Conservation (phyloP, 2,329 filamentous ascomycete species). For the Chaetomiaceae sp. region DNA sequence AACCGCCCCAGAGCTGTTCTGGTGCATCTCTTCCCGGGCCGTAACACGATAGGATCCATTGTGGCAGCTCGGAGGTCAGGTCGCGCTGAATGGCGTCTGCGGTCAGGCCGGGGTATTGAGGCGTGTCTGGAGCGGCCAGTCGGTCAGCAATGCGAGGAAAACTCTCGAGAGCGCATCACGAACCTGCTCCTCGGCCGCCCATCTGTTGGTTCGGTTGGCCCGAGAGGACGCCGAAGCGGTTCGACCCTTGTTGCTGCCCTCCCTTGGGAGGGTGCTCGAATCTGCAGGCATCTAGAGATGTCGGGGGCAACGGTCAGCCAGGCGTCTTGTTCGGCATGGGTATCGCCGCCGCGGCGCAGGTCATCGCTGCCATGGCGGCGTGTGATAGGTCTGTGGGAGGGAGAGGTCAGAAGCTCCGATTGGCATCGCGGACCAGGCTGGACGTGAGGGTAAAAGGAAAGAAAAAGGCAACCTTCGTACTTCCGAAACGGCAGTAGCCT, state of each 20-base stretch:
- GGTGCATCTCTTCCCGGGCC: slow-evolving; percentile 73
- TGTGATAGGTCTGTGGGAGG: neutral
- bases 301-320: slow-evolving; percentile 5
- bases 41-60: slow-evolving; percentile 86
- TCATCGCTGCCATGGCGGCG: neutral
- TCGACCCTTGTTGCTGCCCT: slow-evolving; percentile 35
- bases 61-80: slow-evolving; percentile 65
- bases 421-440: neutral
- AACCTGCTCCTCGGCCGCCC: slow-evolving; percentile 21
- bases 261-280: slow-evolving; percentile 49
- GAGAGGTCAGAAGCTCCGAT: slow-evolving; percentile 1
- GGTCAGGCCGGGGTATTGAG: slow-evolving; percentile 49
- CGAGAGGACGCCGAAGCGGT: slow-evolving; percentile 50
- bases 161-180: slow-evolving; percentile 28
- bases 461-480: slow-evolving; percentile 34
- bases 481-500: slow-evolving; percentile 49
- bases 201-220: slow-evolving; percentile 12
- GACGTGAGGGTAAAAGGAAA: neutral
- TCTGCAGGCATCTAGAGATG: slow-evolving; percentile 44
- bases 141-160: neutral
- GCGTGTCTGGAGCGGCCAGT: slow-evolving; percentile 19
- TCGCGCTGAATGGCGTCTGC: slow-evolving; percentile 60
- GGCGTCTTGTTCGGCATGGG: neutral
- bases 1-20: slow-evolving; percentile 77
- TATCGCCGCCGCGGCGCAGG: neutral